Percentiles rank a stretch among this genome's conserved stretches.
Evolutionary conservation across 352 stramenopile species (phyloP).

Genomic region (Globisporangium heterothallicum): DNA sequence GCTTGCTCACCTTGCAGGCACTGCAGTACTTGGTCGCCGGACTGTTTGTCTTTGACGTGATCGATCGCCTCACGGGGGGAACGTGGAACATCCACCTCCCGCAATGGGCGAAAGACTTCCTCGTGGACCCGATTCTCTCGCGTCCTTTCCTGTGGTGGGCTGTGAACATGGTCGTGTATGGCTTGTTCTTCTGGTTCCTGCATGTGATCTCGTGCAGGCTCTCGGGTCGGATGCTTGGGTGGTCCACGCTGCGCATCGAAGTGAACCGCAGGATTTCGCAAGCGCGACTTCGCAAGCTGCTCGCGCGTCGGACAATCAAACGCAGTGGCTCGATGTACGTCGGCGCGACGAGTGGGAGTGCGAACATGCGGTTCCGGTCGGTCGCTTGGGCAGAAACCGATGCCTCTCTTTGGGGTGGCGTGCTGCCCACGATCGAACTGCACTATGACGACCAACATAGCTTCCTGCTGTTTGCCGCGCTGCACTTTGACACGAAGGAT

Average conservation of each 20-base stretch:
- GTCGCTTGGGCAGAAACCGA: slow-evolving; percentile 90
- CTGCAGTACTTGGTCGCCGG: slow-evolving; percentile 91
- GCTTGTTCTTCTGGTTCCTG: slow-evolving; percentile 43
- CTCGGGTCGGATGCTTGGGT: slow-evolving; percentile 67
- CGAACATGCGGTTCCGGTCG: slow-evolving; percentile 70
- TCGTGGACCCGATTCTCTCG: slow-evolving; percentile 45
- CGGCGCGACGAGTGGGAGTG: slow-evolving; percentile 52
- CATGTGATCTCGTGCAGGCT: slow-evolving; percentile 38
- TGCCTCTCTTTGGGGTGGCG: slow-evolving; percentile 75
- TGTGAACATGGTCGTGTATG: slow-evolving; percentile 87
- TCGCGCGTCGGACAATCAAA: slow-evolving; percentile 21
- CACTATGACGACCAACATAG: slow-evolving; percentile 53
- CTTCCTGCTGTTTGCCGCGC: slow-evolving; percentile 52
- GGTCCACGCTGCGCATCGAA: slow-evolving; percentile 81
- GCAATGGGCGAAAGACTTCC: slow-evolving; percentile 41
- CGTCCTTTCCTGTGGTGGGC: slow-evolving; percentile 79
- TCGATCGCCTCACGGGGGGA: slow-evolving; percentile 92
- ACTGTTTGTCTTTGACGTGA: slow-evolving; percentile 91
- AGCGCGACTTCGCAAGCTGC: slow-evolving; percentile 20
- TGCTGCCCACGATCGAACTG: slow-evolving; percentile 75
- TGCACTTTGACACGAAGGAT: slow-evolving; percentile 45
- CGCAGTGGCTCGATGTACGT: slow-evolving; percentile 22
- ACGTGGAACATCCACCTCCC: slow-evolving; percentile 90
- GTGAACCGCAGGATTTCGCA: slow-evolving; percentile 44
- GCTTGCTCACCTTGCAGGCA: slow-evolving; percentile 75